Evolutionary conservation across 306 rosid genomes (phyloP), one percentile per base, ranked within the genome.

Genomic region (Sicyos edulis): DNA sequence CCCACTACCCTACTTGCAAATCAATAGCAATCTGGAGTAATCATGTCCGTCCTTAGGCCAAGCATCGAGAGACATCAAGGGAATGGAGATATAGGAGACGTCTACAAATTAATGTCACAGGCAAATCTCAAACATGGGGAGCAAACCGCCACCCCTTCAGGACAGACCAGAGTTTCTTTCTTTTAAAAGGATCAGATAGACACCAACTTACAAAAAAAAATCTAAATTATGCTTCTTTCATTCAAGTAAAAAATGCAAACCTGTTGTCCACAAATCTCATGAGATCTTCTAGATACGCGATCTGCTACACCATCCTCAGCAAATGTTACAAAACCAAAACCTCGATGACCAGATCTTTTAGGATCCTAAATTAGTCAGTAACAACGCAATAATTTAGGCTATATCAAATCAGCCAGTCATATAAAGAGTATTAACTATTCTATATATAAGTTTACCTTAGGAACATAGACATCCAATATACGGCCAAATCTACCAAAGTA

Each of bases 241-340:
- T 7, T 22, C 0, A 11, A 3, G 37, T 44, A 24, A 47, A 69
- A 12, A 15, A 2, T 0, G 8, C 15, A 22, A 75, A 92, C 98
- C 98, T 88, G 85, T 40, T 88, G 96, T 62, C 98, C 96, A 70
- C 96, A 88, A 21, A 92, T 92, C 77, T 88, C 96, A 74, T 92
- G 98, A 75, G 96, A 75, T 82, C 98, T 86, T 73, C 96, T 86
- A 54, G 96, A 84, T 54, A 92, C 96, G 71, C 93, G 96, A 65
- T 92, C 96, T 42, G 96, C 96, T 57, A 92, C 98, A 60, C 96
- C 96, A 44, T 90, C 96, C 70, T 92, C 96, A 71, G 96, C 96
- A 63, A 92, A 92, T 58, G 98, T 90, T 68, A 92, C 96, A 82
- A 92, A 92, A 62, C 96, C 98, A 84, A 90, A 92, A 71, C 98